These are phyloP conservation scores for Cymbidium sinense DNA, from an alignment of 106 monocot genomes.

Conservation along the genomic window DNA sequence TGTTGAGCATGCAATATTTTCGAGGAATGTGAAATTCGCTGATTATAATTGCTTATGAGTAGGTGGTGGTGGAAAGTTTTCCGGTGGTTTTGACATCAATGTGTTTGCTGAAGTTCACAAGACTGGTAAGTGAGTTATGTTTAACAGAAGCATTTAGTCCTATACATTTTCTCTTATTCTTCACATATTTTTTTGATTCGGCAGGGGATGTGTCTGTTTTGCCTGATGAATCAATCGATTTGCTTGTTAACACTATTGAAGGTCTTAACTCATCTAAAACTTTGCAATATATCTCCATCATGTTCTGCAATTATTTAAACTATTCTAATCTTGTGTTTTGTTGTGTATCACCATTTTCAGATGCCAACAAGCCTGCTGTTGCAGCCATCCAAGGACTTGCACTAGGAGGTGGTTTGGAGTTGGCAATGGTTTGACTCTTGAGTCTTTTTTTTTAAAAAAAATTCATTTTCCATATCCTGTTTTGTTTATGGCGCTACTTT, in stretches of 20 bases:
- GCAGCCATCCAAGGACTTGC: conserved; percentile 91
- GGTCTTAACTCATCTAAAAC: neutral
- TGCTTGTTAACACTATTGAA: conserved; percentile 13
- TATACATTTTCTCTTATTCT: neutral
- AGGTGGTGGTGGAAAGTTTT: conserved; percentile 81
- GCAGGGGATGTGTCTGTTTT: conserved; percentile 9
- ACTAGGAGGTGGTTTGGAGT: conserved; percentile 79
- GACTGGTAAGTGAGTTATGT: conserved; percentile 42
- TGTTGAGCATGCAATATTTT: neutral
- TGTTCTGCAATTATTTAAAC: neutral
- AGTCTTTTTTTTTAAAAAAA: neutral
- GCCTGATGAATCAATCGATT: conserved; percentile 6
- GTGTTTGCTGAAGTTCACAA: conserved; percentile 69
- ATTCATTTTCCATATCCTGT: neutral
- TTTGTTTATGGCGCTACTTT: neutral
- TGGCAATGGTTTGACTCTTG: conserved; percentile 54
- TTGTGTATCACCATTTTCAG: conserved; percentile 21
- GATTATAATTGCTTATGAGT: neutral
- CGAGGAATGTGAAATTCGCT: neutral
- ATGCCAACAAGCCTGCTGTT: conserved; percentile 83
- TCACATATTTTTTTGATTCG: neutral
- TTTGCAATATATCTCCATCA: neutral
- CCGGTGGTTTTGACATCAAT: conserved; percentile 94
- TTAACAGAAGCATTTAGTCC: neutral
- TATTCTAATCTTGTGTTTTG: neutral